Conservation (phyloP, 768 basidiomycete species). For the Leccinellum albellum region DNA sequence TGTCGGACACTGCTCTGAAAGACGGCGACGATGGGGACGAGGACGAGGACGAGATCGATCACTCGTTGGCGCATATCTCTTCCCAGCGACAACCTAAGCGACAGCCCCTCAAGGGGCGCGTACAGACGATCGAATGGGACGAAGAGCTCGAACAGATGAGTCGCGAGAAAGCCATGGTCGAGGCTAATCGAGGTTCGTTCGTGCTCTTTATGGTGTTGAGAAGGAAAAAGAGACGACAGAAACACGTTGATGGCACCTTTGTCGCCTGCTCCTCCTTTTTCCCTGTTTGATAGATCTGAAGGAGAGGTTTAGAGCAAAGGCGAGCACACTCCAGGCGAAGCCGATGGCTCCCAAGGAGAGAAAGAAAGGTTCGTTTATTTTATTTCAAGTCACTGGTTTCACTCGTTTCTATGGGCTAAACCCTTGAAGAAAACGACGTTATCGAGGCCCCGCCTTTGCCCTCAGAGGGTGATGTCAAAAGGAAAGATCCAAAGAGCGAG, state of each 20-base stretch:
- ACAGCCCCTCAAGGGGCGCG: slow-evolving; percentile 56
- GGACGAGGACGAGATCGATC: slow-evolving; percentile 57
- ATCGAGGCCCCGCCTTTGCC: slow-evolving; percentile 57
- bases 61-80: slow-evolving; percentile 50
- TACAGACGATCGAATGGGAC: slow-evolving; percentile 67
- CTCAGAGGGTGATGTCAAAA: slow-evolving; percentile 23
- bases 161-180: slow-evolving; percentile 68
- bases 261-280: neutral
- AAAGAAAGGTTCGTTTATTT: slow-evolving; percentile 34
- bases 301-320: slow-evolving; percentile 53
- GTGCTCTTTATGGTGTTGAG: neutral
- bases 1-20: slow-evolving; percentile 33
- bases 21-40: slow-evolving; percentile 22
- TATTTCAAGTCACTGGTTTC: neutral
- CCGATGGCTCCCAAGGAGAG: slow-evolving; percentile 33
- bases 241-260: neutral
- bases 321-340: slow-evolving; percentile 42
- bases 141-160: slow-evolving; percentile 58
- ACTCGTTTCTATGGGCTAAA: slow-evolving; percentile 1
- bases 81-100: slow-evolving; percentile 21
- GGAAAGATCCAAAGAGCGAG: slow-evolving; percentile 45
- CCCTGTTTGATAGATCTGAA: slow-evolving; percentile 47
- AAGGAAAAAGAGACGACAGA: neutral
- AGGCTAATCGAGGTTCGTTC: slow-evolving; percentile 66
- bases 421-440: slow-evolving; percentile 28